phyloP scores from a whole-genome alignment of 805 yeast species.

The Barnettozyma populi region DNA sequence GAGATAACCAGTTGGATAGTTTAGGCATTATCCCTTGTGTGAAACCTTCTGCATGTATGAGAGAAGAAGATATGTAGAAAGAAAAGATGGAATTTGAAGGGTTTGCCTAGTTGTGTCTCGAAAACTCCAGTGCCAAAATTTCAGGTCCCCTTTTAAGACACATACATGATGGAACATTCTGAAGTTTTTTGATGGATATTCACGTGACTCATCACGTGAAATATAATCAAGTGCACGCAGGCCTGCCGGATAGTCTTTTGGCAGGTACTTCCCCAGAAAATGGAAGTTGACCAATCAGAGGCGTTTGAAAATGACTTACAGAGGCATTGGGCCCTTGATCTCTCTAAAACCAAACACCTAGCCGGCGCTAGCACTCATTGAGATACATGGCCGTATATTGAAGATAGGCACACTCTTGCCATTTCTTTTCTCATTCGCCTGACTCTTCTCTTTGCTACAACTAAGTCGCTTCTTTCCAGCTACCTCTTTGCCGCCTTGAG shows the following conservation, averaged over 20 bases:
- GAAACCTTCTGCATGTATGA: background rate
- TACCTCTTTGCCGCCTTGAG: background rate
- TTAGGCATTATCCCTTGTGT: slow-evolving; percentile 18
- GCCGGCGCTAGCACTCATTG: too few relatives aligned
- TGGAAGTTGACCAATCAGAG: slow-evolving; percentile 3
- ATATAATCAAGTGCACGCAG: background rate
- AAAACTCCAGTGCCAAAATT: background rate
- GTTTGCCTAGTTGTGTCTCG: background rate
- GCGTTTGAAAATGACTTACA: background rate
- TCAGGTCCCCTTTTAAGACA: background rate
- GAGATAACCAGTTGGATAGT: slow-evolving; percentile 44
- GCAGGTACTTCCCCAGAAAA: background rate
- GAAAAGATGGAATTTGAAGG: background rate
- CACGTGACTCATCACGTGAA: background rate
- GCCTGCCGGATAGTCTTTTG: background rate
- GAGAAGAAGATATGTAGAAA: background rate
- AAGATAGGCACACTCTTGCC: background rate
- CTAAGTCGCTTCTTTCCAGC: background rate
- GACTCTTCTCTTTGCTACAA: background rate
- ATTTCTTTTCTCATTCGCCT: too few relatives aligned
- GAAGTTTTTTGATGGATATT: too few relatives aligned
- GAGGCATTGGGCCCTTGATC: too few relatives aligned
- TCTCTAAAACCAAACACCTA: too few relatives aligned
- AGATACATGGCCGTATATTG: too few relatives aligned
- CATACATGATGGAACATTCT: too few relatives aligned